Evolutionary conservation across 2,329 filamentous ascomycete species (phyloP).

Genomic region (Blastomyces percursus): DNA sequence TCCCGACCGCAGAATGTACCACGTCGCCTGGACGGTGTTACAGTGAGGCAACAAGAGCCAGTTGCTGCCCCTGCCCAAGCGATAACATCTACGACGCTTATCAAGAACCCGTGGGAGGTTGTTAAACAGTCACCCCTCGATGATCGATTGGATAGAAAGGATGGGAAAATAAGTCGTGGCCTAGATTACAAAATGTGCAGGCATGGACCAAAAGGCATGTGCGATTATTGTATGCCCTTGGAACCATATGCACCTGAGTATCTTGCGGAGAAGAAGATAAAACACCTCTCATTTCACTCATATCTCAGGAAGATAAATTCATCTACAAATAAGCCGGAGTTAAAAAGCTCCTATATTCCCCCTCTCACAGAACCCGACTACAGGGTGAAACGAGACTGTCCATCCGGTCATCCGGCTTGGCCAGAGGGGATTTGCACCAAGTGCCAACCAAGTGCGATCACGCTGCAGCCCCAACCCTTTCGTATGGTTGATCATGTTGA

Average conservation of each 20-base stretch:
- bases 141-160: conserved; percentile 70
- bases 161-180: conserved; percentile 76
- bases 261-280: conserved; percentile 92
- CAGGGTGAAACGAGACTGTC: conserved; percentile 77
- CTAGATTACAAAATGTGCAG: conserved; percentile 79
- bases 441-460: conserved; percentile 95
- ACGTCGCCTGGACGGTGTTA: conserved; percentile 30
- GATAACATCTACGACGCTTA: conserved; percentile 47
- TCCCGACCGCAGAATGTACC: conserved; percentile 17
- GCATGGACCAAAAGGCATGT: conserved; percentile 96
- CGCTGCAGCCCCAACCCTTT: conserved; percentile 81
- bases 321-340: conserved; percentile 89
- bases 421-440: conserved; percentile 97
- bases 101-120: conserved; percentile 87
- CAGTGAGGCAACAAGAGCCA: conserved; percentile 42
- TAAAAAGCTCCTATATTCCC: conserved; percentile 89
- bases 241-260: conserved; percentile 89
- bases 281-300: conserved; percentile 92
- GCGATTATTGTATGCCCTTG: conserved; percentile 94
- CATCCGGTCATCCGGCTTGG: conserved; percentile 85
- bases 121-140: conserved; percentile 82
- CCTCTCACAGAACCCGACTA: conserved; percentile 89
- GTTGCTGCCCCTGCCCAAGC: conserved; percentile 49
- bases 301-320: conserved; percentile 92
- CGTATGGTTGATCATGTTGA: conserved; percentile 98